Conservation (phyloP, 495 filamentous ascomycete species). For the Xylaria venustula region DNA sequence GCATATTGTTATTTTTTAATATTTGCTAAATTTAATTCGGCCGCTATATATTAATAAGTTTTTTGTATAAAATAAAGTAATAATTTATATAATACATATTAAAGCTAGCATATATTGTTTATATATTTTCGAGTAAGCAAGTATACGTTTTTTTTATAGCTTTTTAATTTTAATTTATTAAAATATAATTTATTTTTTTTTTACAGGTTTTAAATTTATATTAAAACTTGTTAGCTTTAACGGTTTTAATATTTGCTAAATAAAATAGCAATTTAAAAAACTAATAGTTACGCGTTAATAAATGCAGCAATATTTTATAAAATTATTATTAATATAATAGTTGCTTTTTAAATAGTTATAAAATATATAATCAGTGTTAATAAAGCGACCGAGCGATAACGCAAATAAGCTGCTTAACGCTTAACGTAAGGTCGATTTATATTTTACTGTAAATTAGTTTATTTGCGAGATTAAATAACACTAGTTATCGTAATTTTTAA, state of each 20-base stretch:
- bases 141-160: background rate
- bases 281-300: too few relatives aligned
- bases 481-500: background rate
- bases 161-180: too few relatives aligned
- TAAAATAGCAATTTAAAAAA: background rate
- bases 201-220: too few relatives aligned
- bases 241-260: background rate
- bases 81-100: constrained; percentile 46
- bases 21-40: constrained; percentile 65
- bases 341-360: too few relatives aligned
- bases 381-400: background rate
- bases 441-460: background rate
- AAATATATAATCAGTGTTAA: background rate
- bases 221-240: background rate
- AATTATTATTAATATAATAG: too few relatives aligned
- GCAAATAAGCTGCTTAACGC: background rate
- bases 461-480: constrained; percentile 9
- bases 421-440: background rate
- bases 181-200: too few relatives aligned
- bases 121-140: constrained; percentile 58
- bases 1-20: constrained; percentile 74
- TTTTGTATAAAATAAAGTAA: background rate
- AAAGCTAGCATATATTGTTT: constrained; percentile 80
- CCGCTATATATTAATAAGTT: constrained; percentile 41
- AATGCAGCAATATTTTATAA: too few relatives aligned